Percentiles rank a stretch among this genome's conserved stretches.
phyloP scores from a whole-genome alignment of 257 asterid species.

The Craterostigma plantagineum region DNA sequence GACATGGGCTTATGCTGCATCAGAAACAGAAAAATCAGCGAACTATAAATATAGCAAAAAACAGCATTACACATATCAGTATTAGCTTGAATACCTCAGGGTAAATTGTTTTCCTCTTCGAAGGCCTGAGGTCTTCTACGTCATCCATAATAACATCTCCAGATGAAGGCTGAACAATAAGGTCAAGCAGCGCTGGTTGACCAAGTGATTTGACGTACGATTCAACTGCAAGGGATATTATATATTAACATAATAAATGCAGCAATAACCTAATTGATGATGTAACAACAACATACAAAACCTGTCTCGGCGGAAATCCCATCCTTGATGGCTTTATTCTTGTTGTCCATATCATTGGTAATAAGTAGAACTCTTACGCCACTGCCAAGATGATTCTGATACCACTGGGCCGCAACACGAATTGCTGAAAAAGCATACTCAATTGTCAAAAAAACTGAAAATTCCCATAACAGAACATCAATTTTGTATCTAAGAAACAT shows the following conservation, averaged over 20 bases:
- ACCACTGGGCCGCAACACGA: conserved; percentile 87
- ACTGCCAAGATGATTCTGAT: conserved; percentile 72
- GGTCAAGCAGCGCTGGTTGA: conserved; percentile 76
- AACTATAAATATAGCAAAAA: conserved; percentile 9
- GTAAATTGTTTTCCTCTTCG: conserved; percentile 75
- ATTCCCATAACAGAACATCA: not conserved
- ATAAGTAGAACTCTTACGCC: conserved; percentile 44
- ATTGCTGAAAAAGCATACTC: conserved; percentile 46
- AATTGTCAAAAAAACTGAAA: conserved; percentile 6
- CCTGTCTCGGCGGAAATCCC: conserved; percentile 93
- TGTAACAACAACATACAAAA: conserved; percentile 10
- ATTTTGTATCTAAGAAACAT: not conserved
- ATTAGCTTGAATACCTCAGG: conserved; percentile 42
- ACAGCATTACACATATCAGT: conserved; percentile 3
- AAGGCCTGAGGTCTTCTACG: conserved; percentile 80
- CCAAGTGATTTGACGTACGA: conserved; percentile 80
- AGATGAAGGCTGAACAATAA: conserved; percentile 69
- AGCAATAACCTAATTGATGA: not conserved
- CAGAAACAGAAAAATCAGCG: conserved; percentile 12
- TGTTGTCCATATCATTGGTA: conserved; percentile 86
- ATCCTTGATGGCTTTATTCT: conserved; percentile 60
- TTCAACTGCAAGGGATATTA: conserved; percentile 48
- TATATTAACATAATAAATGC: conserved; percentile 3
- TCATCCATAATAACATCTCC: conserved; percentile 72
- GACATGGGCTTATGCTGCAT: conserved; percentile 97